phyloP scores from a whole-genome alignment of 768 basidiomycete species.

The Sporobolomyces phaffii region DNA sequence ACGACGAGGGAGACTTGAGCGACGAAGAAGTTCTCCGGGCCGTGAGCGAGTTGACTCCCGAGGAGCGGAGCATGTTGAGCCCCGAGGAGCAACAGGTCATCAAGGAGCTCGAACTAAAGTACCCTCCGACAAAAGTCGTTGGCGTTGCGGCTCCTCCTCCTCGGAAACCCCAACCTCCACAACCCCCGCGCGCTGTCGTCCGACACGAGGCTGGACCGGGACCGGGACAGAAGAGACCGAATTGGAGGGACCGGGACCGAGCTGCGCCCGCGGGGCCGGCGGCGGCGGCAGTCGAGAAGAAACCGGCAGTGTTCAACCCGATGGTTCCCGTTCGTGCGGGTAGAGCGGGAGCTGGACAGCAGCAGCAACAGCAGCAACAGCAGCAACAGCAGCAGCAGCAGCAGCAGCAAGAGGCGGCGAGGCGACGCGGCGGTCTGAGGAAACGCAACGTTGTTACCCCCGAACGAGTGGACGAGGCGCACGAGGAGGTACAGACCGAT shows the following conservation, averaged over 20 bases:
- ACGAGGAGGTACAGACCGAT: background rate
- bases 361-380: background rate
- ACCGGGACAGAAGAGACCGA: no score
- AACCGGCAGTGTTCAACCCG: background rate
- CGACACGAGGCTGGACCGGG: no score
- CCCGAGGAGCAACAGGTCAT: background rate
- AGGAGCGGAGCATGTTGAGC: background rate
- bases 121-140: background rate
- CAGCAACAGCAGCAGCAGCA: background rate
- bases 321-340: background rate
- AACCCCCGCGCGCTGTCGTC: no score
- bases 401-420: no score
- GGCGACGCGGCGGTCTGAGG: background rate
- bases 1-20: background rate
- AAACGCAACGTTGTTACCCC: no score
- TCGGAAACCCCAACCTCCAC: no score
- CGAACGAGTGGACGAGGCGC: background rate
- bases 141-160: no score
- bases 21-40: constrained; percentile 3
- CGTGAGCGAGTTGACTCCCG: background rate
- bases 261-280: no score
- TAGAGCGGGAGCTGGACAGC: background rate
- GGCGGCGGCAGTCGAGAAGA: background rate
- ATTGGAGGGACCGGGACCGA: no score
- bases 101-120: background rate